phyloP scores from a whole-genome alignment of 768 basidiomycete genomes.

The Galerina sulciceps region DNA sequence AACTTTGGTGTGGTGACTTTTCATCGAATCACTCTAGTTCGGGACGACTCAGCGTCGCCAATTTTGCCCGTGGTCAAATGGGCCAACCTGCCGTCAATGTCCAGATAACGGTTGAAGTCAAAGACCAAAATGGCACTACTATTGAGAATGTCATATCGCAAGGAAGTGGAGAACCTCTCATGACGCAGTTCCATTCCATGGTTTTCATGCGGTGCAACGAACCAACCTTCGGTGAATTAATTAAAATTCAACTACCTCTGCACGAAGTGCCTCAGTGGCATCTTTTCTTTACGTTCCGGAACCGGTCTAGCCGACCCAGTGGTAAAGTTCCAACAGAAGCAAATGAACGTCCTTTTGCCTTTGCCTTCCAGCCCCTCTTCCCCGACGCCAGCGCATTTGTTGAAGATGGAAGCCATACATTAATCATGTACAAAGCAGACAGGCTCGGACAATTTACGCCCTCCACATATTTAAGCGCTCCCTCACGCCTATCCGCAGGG shows the following conservation, averaged over 20 bases:
- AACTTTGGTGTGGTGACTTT: conserved; percentile 95
- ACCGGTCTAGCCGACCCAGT: conserved; percentile 53
- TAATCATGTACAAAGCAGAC: conserved; percentile 86
- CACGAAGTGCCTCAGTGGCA: conserved; percentile 80
- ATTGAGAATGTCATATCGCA: conserved; percentile 78
- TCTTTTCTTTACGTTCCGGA: conserved; percentile 92
- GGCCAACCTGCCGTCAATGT: conserved; percentile 67
- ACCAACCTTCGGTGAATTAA: conserved; percentile 91
- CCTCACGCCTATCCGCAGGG: conserved; percentile 60
- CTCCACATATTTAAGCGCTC: conserved; percentile 72
- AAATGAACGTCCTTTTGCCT: conserved; percentile 84
- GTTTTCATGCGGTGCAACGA: conserved; percentile 87
- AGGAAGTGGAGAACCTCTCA: conserved; percentile 83
- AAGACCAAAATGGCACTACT: conserved; percentile 67
- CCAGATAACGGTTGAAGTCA: conserved; percentile 91
- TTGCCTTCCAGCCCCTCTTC: conserved; percentile 89
- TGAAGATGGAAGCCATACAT: conserved; percentile 86
- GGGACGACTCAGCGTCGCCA: conserved; percentile 61
- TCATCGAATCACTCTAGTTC: conserved; percentile 50
- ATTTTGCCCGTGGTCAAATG: conserved; percentile 62
- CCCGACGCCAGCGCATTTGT: conserved; percentile 77
- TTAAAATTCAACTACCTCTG: conserved; percentile 82
- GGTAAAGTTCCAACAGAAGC: conserved; percentile 42
- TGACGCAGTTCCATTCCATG: conserved; percentile 87
- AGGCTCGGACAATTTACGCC: conserved; percentile 63